Conservation (phyloP, 2,329 filamentous ascomycete species). For the Thelonectria discophora region DNA sequence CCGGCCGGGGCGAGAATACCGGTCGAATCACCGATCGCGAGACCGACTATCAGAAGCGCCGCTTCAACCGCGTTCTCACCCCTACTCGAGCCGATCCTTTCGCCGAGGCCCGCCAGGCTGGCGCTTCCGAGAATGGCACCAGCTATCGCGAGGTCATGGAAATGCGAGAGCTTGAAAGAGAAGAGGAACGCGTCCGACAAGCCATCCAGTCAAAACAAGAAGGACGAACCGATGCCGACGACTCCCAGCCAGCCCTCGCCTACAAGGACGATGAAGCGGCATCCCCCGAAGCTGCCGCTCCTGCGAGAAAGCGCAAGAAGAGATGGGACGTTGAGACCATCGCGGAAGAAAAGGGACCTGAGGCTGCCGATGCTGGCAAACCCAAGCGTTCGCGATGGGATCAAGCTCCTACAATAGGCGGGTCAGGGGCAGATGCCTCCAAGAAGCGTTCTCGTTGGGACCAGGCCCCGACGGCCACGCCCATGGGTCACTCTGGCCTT, state of each 20-base stretch:
- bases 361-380: conserved; percentile 65
- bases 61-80: conserved; percentile 87
- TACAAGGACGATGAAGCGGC: conserved; percentile 77
- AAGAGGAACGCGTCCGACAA: conserved; percentile 86
- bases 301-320: conserved; percentile 86
- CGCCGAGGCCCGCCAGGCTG: conserved; percentile 75
- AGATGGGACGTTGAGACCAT: conserved; percentile 84
- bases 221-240: conserved; percentile 64
- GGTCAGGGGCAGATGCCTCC: conserved; percentile 65
- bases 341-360: conserved; percentile 58
- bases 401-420: conserved; percentile 70
- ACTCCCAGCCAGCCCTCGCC: conserved; percentile 78
- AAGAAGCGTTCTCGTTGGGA: conserved; percentile 92
- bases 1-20: conserved; percentile 84
- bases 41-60: conserved; percentile 96
- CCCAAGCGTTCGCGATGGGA: conserved; percentile 88
- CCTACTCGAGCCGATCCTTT: conserved; percentile 89
- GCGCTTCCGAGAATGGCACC: conserved; percentile 73
- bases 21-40: conserved; percentile 92
- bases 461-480: conserved; percentile 84
- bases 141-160: conserved; percentile 94
- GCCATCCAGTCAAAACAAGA: conserved; percentile 80
- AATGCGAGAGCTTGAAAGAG: conserved; percentile 86
- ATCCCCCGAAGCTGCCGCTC: conserved; percentile 68
- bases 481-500: conserved; percentile 76